These are phyloP conservation scores for Candida ponderosae DNA, from an alignment of 805 yeast species.

Conservation along the genomic window DNA sequence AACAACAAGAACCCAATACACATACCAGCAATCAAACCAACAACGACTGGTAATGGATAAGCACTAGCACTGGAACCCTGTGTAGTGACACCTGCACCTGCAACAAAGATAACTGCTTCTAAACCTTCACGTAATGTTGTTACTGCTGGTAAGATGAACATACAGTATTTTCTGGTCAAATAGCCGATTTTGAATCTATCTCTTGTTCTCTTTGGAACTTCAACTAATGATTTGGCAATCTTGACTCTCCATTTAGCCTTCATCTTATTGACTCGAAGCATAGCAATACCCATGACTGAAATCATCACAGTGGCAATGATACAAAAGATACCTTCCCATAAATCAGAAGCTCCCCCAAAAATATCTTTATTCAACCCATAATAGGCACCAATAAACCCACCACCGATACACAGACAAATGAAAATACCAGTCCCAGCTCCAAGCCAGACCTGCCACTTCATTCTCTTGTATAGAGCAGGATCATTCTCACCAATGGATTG, in stretches of 20 bases:
- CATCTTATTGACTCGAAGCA: constrained; percentile 94
- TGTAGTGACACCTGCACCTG: constrained; percentile 80
- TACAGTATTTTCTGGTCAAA: constrained; percentile 65
- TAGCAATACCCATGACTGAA: constrained; percentile 91
- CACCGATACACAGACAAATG: constrained; percentile 78
- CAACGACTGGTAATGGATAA: constrained; percentile 89
- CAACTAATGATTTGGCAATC: constrained; percentile 77
- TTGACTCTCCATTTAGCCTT: constrained; percentile 95
- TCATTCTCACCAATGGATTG: constrained; percentile 67
- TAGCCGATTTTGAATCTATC: constrained; percentile 49
- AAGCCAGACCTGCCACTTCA: constrained; percentile 78
- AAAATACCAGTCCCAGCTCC: constrained; percentile 72
- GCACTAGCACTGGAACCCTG: constrained; percentile 50
- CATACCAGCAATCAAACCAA: constrained; percentile 78
- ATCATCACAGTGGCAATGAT: constrained; percentile 85
- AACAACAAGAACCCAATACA: constrained; percentile 64
- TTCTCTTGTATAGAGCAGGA: constrained; percentile 46
- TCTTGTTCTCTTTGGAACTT: constrained; percentile 39
- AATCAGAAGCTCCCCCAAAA: constrained; percentile 81
- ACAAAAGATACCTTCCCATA: constrained; percentile 97
- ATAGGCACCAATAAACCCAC: constrained; percentile 91
- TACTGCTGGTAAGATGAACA: constrained; percentile 85
- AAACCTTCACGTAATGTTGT: constrained; percentile 95
- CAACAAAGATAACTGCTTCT: constrained; percentile 93
- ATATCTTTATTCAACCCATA: constrained; percentile 75